Evolutionary conservation across 176 grass and related monocot genomes (phyloP).

Genomic region (Eleusine coracana): DNA sequence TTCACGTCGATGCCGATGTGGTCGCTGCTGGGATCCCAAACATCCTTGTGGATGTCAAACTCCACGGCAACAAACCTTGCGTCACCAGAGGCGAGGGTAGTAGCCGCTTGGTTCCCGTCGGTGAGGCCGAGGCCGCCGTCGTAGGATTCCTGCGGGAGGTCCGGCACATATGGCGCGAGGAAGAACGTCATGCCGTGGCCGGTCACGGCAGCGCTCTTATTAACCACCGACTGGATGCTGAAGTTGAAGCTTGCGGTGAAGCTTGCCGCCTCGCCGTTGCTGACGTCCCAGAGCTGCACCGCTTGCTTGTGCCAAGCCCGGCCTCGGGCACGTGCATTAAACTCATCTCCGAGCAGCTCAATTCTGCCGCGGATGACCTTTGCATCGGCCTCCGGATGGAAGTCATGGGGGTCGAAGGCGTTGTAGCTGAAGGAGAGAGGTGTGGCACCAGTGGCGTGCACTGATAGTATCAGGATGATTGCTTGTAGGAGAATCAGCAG

Average conservation of each 20-base stretch:
- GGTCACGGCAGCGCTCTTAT: too few relatives aligned
- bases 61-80: conserved; percentile 57
- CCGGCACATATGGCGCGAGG: conserved; percentile 40
- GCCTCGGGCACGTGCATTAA: background rate
- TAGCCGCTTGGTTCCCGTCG: background rate
- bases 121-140: conserved; percentile 51
- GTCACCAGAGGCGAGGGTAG: background rate
- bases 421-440: conserved; percentile 37
- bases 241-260: conserved; percentile 50
- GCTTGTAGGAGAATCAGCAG: background rate
- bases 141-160: conserved; percentile 39
- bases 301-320: conserved; percentile 32
- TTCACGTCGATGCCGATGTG: conserved; percentile 58
- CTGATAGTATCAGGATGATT: background rate
- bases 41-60: conserved; percentile 43
- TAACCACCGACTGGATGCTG: background rate
- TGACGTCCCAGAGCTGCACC: conserved; percentile 41
- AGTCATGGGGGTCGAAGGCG: background rate
- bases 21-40: conserved; percentile 42
- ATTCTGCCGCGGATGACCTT: background rate
- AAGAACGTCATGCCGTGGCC: conserved; percentile 64
- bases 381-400: conserved; percentile 11
- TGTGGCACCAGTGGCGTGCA: background rate
- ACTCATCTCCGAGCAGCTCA: conserved; percentile 21
- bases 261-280: conserved; percentile 43